Evolutionary conservation across 495 filamentous ascomycete species (phyloP), one percentile per base, ranked within the genome.

Genomic region (Neurospora intermedia): DNA sequence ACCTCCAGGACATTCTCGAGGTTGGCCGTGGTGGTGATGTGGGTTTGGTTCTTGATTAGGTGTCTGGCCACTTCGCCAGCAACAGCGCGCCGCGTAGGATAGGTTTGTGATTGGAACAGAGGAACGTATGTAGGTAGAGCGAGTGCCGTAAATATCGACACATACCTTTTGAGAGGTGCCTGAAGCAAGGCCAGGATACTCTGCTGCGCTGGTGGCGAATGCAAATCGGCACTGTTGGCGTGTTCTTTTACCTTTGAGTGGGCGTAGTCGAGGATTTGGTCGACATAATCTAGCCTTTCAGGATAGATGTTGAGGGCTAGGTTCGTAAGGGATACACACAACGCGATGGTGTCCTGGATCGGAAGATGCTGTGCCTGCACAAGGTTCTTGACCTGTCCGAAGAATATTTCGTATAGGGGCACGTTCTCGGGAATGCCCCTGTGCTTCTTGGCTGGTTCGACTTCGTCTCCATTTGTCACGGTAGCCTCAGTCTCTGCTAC

Each of bases 361-460:
- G 94, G 91, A 72, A 99, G 85, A 75, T 93, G 90, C 77, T 97
- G 94, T 20, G 91, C 91, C 81, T 93, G 93, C 75, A 98, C 94
- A 62, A 99, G 86, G 77, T 93, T 94, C 74, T 94, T 91, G 70
- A 98, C 96, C 78, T 99, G 96, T 69, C 96, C 92, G 79, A 97
- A 97, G 83, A 99, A 99, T 62, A 98, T 94, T 82, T 97, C 94
- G 82, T 98, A 99, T 11, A 99, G 88, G 81, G 91, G 95, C 70
- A 97, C 88, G 80, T 94, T 90, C 66, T 91, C 88, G 3, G 95
- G 93, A 76, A 96, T 91, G 23, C 87, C 90, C 74, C 89, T 82
- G 38, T 88, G 88, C 76, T 91, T 90, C 72, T 87, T 87, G 5
- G 78, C 69, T 40, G 81, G 77, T 27, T 85, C 75, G 3, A 76